Percentiles rank a stretch among this genome's conserved stretches.
Conservation (phyloP, 805 yeast species). For the Candida dajiaensis region DNA sequence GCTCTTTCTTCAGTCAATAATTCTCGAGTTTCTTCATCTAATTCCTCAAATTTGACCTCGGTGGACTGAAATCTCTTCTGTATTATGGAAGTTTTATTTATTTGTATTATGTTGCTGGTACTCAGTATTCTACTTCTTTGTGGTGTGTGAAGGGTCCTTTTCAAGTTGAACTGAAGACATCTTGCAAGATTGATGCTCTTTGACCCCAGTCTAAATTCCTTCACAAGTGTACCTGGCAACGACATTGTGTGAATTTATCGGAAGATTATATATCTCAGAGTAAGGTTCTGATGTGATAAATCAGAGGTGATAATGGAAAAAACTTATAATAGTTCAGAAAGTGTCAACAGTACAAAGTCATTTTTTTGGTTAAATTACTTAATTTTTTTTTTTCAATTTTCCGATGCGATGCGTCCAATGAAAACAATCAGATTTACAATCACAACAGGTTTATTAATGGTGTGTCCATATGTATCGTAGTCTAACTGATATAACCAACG, state of each 20-base stretch:
- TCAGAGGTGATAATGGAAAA: too few species aligned
- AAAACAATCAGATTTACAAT: conserved; percentile 7
- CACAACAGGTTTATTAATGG: background rate
- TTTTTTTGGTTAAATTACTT: background rate
- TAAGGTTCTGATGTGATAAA: too few species aligned
- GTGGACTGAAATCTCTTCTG: conserved; percentile 9
- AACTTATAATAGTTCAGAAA: background rate
- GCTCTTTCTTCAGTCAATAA: conserved; percentile 62
- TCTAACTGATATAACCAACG: background rate
- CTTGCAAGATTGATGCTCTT: background rate
- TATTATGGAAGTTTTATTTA: background rate
- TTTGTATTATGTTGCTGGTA: background rate
- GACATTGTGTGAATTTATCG: conserved; percentile 1
- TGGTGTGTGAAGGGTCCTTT: background rate
- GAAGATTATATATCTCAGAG: background rate
- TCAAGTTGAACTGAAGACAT: background rate
- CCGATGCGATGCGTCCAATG: conserved; percentile 4
- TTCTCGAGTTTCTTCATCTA: conserved; percentile 40
- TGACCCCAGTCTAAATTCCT: conserved; percentile 8
- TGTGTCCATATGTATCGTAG: background rate
- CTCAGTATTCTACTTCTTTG: background rate
- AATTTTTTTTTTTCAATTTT: conserved; percentile 1
- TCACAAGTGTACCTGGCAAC: conserved; percentile 3
- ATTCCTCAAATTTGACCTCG: conserved; percentile 23
- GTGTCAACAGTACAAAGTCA: background rate